Evolutionary conservation across 352 stramenopile species (phyloP), one percentile per base, ranked within the genome.

Genomic region (Aphanomyces stellatus): DNA sequence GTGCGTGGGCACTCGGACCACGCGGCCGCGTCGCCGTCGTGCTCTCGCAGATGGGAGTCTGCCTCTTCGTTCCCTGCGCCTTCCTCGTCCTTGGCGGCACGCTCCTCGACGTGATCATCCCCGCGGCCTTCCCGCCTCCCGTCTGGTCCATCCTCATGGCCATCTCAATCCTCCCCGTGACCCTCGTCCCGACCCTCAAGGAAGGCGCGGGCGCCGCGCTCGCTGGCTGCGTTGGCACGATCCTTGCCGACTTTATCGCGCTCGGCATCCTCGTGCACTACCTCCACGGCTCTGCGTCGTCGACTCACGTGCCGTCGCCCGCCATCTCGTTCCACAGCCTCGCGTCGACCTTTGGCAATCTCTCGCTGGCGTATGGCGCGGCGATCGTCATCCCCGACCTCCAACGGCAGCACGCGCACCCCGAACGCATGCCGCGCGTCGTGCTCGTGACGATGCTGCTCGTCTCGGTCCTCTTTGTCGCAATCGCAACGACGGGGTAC

Each of bases 381-480:
- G 63, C 51, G 2, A 70, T 70, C 27, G 63, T 70, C 30, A 70
- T 70, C 25, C 63, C 63, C 1, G 63, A 63, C 27, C 63, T 70
- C 13, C 63, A 70, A 30, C 40, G 63, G 13, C 63, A 70, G 48
- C 48, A 70, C 28, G 55, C 63, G 40, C 19, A 65, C 17, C 63
- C 63, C 7, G 34, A 28, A 74, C 76, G 17, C 35, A 72, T 72
- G 68, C 68, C 68, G 8, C 68, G 68, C 24, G 64, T 72, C 7
- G 56, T 72, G 27, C 69, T 72, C n/a, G 30, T 67, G 5, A 72
- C 68, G 0, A 37, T 72, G 53, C 53, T 40, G 6, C 30, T 70
- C 2, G 35, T 72, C 15, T 67, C 68, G 22, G 24, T 64, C 11
- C 62, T 72, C 51, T 72, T 72, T 67, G 28, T 71, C 1, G 49